These are phyloP conservation scores for Geoglossum cookeanum DNA, from an alignment of 2,329 filamentous ascomycete species.

Conservation along the genomic window DNA sequence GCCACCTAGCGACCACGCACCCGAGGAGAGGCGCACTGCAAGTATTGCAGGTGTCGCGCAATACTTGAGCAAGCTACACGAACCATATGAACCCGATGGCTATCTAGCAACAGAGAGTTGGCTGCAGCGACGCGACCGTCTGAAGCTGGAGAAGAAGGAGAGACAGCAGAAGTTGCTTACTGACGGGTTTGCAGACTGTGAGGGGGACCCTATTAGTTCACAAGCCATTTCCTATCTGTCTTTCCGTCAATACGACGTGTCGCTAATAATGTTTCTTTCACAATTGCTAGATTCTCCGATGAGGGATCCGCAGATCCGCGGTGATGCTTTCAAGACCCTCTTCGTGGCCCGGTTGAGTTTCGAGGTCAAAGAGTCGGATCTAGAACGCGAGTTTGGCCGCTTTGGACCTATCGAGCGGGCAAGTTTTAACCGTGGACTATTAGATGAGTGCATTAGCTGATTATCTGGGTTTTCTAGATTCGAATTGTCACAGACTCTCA, in stretches of 20 bases:
- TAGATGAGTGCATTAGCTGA: conserved; percentile 7
- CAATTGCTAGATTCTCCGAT: conserved; percentile 48
- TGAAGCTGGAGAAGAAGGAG: conserved; percentile 61
- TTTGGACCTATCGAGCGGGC: conserved; percentile 90
- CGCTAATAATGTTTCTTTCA: neutral
- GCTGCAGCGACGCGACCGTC: conserved; percentile 70
- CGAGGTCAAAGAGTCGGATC: conserved; percentile 69
- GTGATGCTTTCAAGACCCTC: conserved; percentile 86
- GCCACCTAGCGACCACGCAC: conserved; percentile 61
- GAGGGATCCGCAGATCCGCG: conserved; percentile 73
- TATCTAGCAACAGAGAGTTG: conserved; percentile 81
- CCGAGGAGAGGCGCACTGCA: conserved; percentile 62
- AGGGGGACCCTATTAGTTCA: conserved; percentile 10
- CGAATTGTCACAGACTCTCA: conserved; percentile 69
- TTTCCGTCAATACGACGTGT: conserved; percentile 9
- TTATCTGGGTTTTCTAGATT: conserved; percentile 36
- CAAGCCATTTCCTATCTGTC: conserved; percentile 7
- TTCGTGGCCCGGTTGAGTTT: conserved; percentile 85
- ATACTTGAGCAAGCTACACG: conserved; percentile 53
- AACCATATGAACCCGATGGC: conserved; percentile 53
- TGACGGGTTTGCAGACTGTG: conserved; percentile 48
- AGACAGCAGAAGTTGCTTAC: conserved; percentile 42
- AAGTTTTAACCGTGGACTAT: conserved; percentile 18
- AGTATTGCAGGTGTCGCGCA: conserved; percentile 53
- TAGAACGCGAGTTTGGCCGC: conserved; percentile 83